Percentiles rank a stretch among this genome's conserved stretches.
Evolutionary conservation across 306 rosid species (phyloP).

Genomic region (Calophaca sinica): DNA sequence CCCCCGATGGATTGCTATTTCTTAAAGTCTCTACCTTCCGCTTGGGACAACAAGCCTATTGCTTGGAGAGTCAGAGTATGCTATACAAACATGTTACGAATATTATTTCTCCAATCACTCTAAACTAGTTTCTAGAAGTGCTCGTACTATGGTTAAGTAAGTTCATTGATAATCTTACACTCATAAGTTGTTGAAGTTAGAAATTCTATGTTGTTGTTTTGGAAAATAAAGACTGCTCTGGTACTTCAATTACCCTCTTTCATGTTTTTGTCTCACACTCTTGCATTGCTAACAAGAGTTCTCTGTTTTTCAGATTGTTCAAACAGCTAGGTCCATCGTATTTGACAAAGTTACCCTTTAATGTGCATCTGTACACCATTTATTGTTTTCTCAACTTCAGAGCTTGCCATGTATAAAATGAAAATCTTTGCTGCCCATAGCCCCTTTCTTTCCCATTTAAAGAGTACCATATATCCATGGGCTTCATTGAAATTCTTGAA

Average conservation of each 20-base stretch:
- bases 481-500: not conserved
- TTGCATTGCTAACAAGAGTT: slow-evolving; percentile 19
- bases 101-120: not conserved
- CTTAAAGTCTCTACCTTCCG: not conserved
- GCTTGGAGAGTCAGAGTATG: too few species aligned
- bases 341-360: slow-evolving; percentile 10
- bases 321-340: not conserved
- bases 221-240: not conserved
- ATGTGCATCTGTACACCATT: not conserved
- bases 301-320: slow-evolving; percentile 17
- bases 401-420: slow-evolving; percentile 6
- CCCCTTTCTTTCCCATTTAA: slow-evolving; percentile 6
- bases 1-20: not conserved
- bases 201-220: not conserved
- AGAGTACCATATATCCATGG: not conserved
- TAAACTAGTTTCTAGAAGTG: not conserved
- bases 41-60: not conserved
- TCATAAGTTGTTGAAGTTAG: not conserved
- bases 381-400: not conserved
- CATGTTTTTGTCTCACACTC: slow-evolving; percentile 25
- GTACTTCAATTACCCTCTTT: not conserved
- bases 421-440: not conserved
- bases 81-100: not conserved
- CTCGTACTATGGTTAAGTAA: not conserved
- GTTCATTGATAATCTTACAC: slow-evolving; percentile 12